Percentiles rank a stretch among this genome's conserved stretches.
phyloP scores from a whole-genome alignment of 2,329 filamentous ascomycete genomes.

The Stemphylium vesicarium region DNA sequence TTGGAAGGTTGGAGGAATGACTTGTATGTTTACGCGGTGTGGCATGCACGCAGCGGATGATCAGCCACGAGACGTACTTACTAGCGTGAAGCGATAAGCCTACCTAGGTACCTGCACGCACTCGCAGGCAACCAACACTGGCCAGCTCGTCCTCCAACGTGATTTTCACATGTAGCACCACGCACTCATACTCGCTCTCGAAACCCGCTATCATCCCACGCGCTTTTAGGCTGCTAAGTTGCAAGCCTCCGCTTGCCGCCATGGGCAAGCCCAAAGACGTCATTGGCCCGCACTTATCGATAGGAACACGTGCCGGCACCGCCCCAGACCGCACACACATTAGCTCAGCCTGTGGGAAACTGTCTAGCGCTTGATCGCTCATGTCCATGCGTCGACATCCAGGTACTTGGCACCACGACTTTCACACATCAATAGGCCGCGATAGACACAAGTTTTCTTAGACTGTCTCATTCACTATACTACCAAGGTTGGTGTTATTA shows the following conservation, averaged over 20 bases:
- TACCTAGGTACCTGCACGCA: conserved; percentile 14
- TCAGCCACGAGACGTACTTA: conserved; percentile 14
- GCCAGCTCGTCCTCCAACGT: background rate
- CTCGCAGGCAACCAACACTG: conserved; percentile 12
- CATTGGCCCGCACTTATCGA: conserved; percentile 17
- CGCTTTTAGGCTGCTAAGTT: background rate
- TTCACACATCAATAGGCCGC: background rate
- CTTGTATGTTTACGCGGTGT: conserved; percentile 11
- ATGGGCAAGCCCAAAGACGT: conserved; percentile 8
- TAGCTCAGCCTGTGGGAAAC: background rate
- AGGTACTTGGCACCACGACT: background rate
- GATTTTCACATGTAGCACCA: background rate
- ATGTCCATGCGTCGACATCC: conserved; percentile 3
- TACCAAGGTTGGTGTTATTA: conserved; percentile 12
- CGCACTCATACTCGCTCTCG: background rate
- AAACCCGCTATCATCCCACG: conserved; percentile 9
- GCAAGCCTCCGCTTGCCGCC: conserved; percentile 1
- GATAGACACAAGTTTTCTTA: background rate
- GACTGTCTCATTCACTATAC: conserved; percentile 14
- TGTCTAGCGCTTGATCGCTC: conserved; percentile 1
- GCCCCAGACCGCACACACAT: too few relatives aligned
- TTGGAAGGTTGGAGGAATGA: conserved; percentile 35
- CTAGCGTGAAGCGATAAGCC: conserved; percentile 22
- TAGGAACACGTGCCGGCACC: conserved; percentile 6
- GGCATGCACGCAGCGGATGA: conserved; percentile 16